phyloP scores from a whole-genome alignment of 495 filamentous ascomycete genomes.

The Viridothelium virens region DNA sequence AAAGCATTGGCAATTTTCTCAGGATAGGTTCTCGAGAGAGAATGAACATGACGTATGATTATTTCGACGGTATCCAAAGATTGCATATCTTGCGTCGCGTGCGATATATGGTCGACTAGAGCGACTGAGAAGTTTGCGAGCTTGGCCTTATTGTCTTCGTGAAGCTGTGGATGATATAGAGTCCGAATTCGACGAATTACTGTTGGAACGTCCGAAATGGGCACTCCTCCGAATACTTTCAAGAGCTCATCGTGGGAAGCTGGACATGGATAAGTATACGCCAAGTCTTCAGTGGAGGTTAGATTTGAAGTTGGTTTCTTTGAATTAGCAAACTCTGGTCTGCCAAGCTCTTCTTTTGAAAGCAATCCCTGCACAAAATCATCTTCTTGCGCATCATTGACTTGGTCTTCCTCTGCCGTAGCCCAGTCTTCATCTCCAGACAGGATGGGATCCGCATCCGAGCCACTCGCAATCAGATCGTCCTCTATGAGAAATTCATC shows the following conservation, averaged over 20 bases:
- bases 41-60: constrained; percentile 73
- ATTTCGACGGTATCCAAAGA: constrained; percentile 57
- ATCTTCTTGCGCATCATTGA: constrained; percentile 38
- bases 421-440: constrained; percentile 15
- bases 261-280: constrained; percentile 80
- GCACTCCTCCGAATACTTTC: constrained; percentile 50
- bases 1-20: constrained; percentile 69
- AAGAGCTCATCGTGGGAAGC: constrained; percentile 66
- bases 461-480: constrained; percentile 65
- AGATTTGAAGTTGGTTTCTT: neutral
- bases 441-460: constrained; percentile 44
- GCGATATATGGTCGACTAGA: constrained; percentile 70
- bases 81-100: constrained; percentile 49
- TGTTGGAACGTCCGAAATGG: constrained; percentile 57
- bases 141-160: constrained; percentile 72
- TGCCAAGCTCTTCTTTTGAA: constrained; percentile 30
- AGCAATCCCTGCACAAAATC: constrained; percentile 62
- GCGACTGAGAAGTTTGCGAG: constrained; percentile 64
- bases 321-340: constrained; percentile 20
- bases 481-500: constrained; percentile 89
- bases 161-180: constrained; percentile 80
- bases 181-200: constrained; percentile 84
- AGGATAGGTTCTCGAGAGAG: constrained; percentile 73
- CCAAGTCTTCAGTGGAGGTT: constrained; percentile 44
- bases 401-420: constrained; percentile 38